Percentiles rank a stretch among this genome's conserved stretches.
Conservation (phyloP, 2,329 filamentous ascomycete genomes). For the Plectosphaerella sp. region DNA sequence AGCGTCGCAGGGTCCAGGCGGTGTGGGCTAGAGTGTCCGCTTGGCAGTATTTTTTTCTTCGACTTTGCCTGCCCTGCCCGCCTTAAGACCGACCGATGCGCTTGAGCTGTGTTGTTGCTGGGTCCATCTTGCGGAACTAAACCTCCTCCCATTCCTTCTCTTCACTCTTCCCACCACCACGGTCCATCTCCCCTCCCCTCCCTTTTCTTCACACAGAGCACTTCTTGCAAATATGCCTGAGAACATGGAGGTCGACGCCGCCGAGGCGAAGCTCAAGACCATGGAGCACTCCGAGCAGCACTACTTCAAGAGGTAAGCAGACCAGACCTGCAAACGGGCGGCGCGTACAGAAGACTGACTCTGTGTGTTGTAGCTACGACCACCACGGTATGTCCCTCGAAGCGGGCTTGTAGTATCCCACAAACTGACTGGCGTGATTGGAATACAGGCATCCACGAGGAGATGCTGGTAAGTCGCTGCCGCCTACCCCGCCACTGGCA, state of each 20-base stretch:
- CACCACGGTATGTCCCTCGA: constrained; percentile 70
- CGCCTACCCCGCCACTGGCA: neutral
- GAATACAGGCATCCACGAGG: constrained; percentile 82
- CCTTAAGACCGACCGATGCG: neutral
- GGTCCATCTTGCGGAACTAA: neutral
- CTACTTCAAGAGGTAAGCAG: constrained; percentile 89
- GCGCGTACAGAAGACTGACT: constrained; percentile 12
- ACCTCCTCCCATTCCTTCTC: neutral
- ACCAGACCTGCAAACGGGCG: neutral
- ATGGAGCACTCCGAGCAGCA: constrained; percentile 96
- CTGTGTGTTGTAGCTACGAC: constrained; percentile 67
- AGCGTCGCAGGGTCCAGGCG: neutral
- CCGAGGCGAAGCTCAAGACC: constrained; percentile 59
- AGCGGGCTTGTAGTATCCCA: neutral
- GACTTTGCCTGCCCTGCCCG: neutral
- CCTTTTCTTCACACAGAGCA: neutral
- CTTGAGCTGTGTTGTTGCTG: neutral
- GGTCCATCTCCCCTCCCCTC: neutral
- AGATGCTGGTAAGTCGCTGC: constrained; percentile 72
- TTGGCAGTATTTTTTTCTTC: neutral
- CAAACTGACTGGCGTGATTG: constrained; percentile 5
- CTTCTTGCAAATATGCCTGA: constrained; percentile 16
- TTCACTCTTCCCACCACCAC: neutral
- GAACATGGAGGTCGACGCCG: constrained; percentile 55
- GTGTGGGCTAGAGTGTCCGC: neutral